Evolutionary conservation across 768 basidiomycete genomes (phyloP), one percentile per base, ranked within the genome.

Genomic region (Austroboletus eburneus): DNA sequence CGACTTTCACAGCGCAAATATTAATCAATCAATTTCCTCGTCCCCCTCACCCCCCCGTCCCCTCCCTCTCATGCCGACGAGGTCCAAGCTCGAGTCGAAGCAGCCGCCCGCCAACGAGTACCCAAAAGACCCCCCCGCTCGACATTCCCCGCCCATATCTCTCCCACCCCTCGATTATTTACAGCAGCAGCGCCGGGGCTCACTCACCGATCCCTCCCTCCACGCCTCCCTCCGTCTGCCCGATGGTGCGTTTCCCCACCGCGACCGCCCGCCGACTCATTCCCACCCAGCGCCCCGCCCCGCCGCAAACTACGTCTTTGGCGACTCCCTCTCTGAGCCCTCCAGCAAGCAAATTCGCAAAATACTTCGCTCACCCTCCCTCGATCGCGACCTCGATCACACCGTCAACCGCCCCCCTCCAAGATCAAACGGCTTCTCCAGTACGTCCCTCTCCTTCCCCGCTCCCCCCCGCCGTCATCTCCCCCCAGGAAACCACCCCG

Each of bases 181-280:
- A 21, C 87, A 88, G 63, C 87, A 77, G 45, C 88, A 89, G 60
- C 79, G 87, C n/a, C 71, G 87, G 48, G 86, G 86, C 49, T 90
- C 89, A 2, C 84, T 88, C 61, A 87, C 87, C 8, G 89, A 91
- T 71, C 87, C 87, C 3, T 82, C 83, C 34, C 74, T 89, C 41
- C 85, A 87, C 67, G 81, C 79, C 22, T 66, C 73, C 29, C 46
- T 42, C 34, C 52, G 50, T 51, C 50, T 57, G 20, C 39, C 50
- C 40, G 60, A 58, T 57, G 54, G 45, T 62, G 54, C 42, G 20
- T 46, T 48, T 50, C 50, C 45, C 49, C 42, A 48, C 32, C 43
- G 14, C 34, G 27, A 20, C 12, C 42, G 1, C 9, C 40, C 36
- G 32, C 45, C 51, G 58, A 29, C 59, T 56, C 56, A 60, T 64